Evolutionary conservation across 2,329 filamentous ascomycete genomes (phyloP), one percentile per base, ranked within the genome.

Genomic region (Monosporascus sp.): DNA sequence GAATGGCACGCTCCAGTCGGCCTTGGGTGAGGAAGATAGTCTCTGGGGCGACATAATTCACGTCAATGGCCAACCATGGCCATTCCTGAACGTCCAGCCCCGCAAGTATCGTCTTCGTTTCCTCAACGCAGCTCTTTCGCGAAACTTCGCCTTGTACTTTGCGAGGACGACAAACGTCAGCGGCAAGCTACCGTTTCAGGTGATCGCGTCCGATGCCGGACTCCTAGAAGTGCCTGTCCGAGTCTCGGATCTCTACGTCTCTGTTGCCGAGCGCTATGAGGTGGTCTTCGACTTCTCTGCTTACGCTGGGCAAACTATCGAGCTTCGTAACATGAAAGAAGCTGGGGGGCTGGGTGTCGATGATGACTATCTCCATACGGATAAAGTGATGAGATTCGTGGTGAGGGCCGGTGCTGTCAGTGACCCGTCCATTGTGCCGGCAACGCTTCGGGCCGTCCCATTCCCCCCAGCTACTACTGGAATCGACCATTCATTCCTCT

Each of bases 51-150:
- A 84, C 59, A 67, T 80, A 2, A 80, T 83, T 49, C 74, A 82
- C 45, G 80, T 83, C 52, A 83, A 84, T 58, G 77, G 77, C 2
- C 75, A 80, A 56, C 81, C 81, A 3, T 85, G 81, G 81, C 81
- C 81, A 3, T 83, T 73, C 57, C 59, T 82, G 9, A 72, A 75
- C n/a, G 80, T 83, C 4, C 77, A 85, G 65, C 80, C 79, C 7
- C 75, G 81, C 62, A 84, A 83, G 63, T 84, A 85, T 65, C 77
- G 80, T 20, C 75, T 85, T 58, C 70, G 81, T 2, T 62, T 83
- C 51, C 72, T 81, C 25, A 75, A 83, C 63, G 73, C 75, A 11
- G 71, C 75, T n/a, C 60, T 79, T 49, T 75, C 71, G 25, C 65
- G 76, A 47, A 72, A 73, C 17, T 82, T 78, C 53, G 66, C 72